Evolutionary conservation across 768 basidiomycete species (phyloP), one percentile per base, ranked within the genome.

Genomic region (Dacryopinax spathularia): DNA sequence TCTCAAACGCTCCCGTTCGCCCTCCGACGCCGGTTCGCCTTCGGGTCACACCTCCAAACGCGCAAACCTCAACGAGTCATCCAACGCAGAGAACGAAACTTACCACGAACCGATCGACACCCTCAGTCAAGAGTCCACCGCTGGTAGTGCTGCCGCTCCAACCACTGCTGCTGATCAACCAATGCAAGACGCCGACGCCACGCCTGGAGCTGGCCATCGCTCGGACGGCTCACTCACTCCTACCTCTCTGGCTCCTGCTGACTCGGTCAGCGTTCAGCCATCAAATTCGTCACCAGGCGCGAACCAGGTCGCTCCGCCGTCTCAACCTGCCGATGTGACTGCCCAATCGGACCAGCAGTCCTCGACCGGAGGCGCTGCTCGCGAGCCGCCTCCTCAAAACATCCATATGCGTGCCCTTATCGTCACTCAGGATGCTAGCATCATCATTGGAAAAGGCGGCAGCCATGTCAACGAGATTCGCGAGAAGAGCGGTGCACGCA

Each of bases 401-500:
- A 99, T 99, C 69, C 89, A 94, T 71, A 95, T 99, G 92, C 86
- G 95, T 48, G 94, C 92, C 74, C 79, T 99, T 70, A 99, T 99
- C 72, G 96, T 99, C 69, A 98, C 96, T 10, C 94, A 97, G 76
- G 96, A 99, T 76, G 96, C 96, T 13, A 94, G 91, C 62, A 95
- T 99, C 76, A 98, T 98, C 78, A 99, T 99, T 68, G 96, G 96
- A 35, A 91, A 92, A 76, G 89, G 80, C 60, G 95, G 95, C 67
- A 83, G 88, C 43, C 96, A 98, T 76, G 94, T 99, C 69, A 97
- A 96, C 70, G 96, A 99, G 75, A 98, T 99, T 66, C 81, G 96
- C 66, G 96, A 98, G 75, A 96, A 95, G 80, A 93, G 91, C 68
- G 92, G 91, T 43, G 94, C 95, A 15, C 82, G 92, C 60, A 92